phyloP scores from a whole-genome alignment of 768 basidiomycete genomes.

The Xerocomellus chrysenteron region DNA sequence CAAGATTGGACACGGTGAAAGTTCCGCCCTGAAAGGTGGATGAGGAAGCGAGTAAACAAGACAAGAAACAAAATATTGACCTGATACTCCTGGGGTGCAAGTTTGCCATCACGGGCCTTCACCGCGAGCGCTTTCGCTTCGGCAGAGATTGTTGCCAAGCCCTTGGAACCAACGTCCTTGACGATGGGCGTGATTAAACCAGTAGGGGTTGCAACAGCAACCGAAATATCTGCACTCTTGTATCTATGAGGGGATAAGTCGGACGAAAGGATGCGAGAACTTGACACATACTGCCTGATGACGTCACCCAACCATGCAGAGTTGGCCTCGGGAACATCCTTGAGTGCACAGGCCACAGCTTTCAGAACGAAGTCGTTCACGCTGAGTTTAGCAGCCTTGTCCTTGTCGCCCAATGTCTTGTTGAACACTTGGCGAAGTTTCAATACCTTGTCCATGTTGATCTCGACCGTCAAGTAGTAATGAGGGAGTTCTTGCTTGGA shows the following conservation, averaged over 20 bases:
- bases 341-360: slow-evolving; percentile 85
- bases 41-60: neutral
- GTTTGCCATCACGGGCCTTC: slow-evolving; percentile 96
- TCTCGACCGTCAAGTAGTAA: slow-evolving; percentile 92
- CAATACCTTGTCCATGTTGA: slow-evolving; percentile 94
- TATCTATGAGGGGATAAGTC: slow-evolving; percentile 50
- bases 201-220: slow-evolving; percentile 94
- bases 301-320: slow-evolving; percentile 96
- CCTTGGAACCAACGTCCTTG: slow-evolving; percentile 90
- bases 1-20: slow-evolving; percentile 98
- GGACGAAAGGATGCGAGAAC: neutral
- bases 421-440: slow-evolving; percentile 97
- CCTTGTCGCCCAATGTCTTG: slow-evolving; percentile 79
- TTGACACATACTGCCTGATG: slow-evolving; percentile 78
- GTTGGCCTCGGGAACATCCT: slow-evolving; percentile 97
- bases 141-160: slow-evolving; percentile 87
- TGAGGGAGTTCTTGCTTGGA: slow-evolving; percentile 96
- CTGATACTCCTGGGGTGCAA: slow-evolving; percentile 95
- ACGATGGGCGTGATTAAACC: slow-evolving; percentile 98
- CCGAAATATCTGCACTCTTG: slow-evolving; percentile 94
- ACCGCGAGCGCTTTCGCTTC: slow-evolving; percentile 91
- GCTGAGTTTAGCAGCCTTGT: slow-evolving; percentile 89
- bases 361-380: slow-evolving; percentile 99
- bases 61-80: slow-evolving; percentile 36
- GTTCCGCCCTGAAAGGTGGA: slow-evolving; percentile 72